Evolutionary conservation across 495 filamentous ascomycete genomes (phyloP).

Genomic region (Neurospora sp.): DNA sequence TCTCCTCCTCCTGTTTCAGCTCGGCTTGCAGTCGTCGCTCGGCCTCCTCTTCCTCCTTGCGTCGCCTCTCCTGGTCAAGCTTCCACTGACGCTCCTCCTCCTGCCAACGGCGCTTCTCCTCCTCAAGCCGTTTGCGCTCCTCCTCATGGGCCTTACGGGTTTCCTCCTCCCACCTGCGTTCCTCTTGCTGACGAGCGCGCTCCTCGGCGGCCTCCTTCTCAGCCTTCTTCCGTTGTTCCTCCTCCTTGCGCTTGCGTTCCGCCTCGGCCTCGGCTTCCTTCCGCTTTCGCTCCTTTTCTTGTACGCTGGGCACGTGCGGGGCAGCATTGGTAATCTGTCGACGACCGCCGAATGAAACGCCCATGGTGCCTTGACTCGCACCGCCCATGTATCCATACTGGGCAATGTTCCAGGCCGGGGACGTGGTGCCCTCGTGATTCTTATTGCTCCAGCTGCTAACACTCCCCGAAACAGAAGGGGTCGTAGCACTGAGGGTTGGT

Average conservation of each 20-base stretch:
- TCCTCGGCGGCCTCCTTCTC: conserved; percentile 65
- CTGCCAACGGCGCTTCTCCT: conserved; percentile 70
- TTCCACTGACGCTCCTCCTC: conserved; percentile 65
- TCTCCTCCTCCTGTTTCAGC: conserved; percentile 66
- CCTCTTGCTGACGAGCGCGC: conserved; percentile 55
- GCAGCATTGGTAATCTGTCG: conserved; percentile 82
- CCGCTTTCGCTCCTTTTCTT: conserved; percentile 43
- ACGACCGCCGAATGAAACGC: conserved; percentile 81
- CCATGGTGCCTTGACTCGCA: conserved; percentile 90
- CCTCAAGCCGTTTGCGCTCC: conserved; percentile 56
- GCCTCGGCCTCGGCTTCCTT: conserved; percentile 43
- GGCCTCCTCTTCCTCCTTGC: conserved; percentile 78
- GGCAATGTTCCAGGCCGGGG: conserved; percentile 96
- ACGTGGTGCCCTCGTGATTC: conserved; percentile 65
- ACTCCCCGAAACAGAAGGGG: conserved; percentile 22
- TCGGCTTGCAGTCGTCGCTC: conserved; percentile 35
- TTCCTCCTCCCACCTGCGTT: conserved; percentile 73
- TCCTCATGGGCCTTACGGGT: conserved; percentile 55
- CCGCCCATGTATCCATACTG: conserved; percentile 99
- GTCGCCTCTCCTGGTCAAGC: conserved; percentile 64
- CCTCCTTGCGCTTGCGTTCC: conserved; percentile 59
- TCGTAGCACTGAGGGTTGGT: conserved; percentile 27
- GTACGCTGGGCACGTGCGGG: conserved; percentile 65
- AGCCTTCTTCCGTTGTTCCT: conserved; percentile 47
- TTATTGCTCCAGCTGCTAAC: conserved; percentile 89